A percentile compares a stretch with the other conserved stretches of the same genome.
Evolutionary conservation across 345 rosid species (phyloP).

Genomic region (Lepidium aucheri): DNA sequence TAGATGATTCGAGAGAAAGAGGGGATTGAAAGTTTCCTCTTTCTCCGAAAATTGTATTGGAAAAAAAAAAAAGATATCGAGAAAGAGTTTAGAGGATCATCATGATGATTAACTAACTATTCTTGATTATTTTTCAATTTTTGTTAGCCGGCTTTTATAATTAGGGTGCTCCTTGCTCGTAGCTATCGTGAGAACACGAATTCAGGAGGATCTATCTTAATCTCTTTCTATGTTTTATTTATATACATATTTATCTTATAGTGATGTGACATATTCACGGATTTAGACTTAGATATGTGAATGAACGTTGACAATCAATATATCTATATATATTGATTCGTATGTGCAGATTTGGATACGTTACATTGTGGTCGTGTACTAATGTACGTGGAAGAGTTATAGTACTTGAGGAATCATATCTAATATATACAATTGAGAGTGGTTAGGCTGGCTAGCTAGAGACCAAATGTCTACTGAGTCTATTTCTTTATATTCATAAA

Average conservation of each 20-base stretch:
- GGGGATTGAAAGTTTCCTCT: constrained; percentile 21
- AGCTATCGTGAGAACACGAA: constrained; percentile 61
- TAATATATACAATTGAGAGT: constrained; percentile 10
- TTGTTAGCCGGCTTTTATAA: constrained; percentile 25
- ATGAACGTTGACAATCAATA: neutral
- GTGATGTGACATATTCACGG: constrained; percentile 17
- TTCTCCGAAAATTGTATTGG: constrained; percentile 10
- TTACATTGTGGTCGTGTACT: constrained; percentile 12
- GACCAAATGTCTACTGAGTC: neutral
- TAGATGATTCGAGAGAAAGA: constrained; percentile 2
- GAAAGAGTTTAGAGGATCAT: constrained; percentile 4
- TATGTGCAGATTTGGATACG: neutral
- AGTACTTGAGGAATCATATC: neutral
- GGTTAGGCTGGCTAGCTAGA: neutral
- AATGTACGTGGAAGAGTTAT: neutral
- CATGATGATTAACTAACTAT: constrained; percentile 4
- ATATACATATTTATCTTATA: neutral
- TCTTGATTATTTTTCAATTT: neutral
- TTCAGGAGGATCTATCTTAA: constrained; percentile 26
- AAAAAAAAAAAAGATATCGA: neutral
- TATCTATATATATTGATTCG: neutral
- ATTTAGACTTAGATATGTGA: neutral
- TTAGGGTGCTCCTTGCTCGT: constrained; percentile 48
- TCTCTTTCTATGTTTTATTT: neutral
- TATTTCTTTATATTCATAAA: neutral